Base-by-base conservation (phyloP, 768 basidiomycete genomes). In the Boletus edulis region DNA sequence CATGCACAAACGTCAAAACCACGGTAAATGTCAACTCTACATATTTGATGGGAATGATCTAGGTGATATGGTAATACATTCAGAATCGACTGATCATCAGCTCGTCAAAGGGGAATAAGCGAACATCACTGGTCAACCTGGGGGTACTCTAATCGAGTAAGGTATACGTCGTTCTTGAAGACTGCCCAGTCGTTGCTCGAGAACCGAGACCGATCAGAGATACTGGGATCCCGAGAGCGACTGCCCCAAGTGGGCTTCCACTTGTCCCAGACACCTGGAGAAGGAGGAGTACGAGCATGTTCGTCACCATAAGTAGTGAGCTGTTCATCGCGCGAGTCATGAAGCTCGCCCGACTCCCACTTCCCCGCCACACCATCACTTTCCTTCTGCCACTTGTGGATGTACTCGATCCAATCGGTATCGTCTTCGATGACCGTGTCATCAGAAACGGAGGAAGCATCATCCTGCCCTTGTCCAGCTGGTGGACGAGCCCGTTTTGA, bases 151-250 rank as follows among this genome's bases (percentile, higher is more conserved):
- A 22, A 32, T 32, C 32, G 9, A 32, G 40, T 38, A 9, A 50
- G 40, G 31, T 50, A 32, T 22, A 50, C 49, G 14, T 41, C 31
- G 6, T 32, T 40, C 49, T 41, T 41, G 29, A 40, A 41, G 18
- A 50, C 31, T 6, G 49, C 49, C 49, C 49, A 50, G 13, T 49
- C 49, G 27, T 31, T 49, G 18, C 49, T 49, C n/a, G 27, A 49
- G 20, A 49, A 40, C 12, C 3, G 24, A 5, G 49, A 20, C 14
- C 31, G 40, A 41, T 50, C 49, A 9, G 31, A 34, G 9, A 3
- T 4, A 7, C 14, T 22, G 14, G 17, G 10, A 12, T 50, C 4
- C 20, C 22, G 17, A 13, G 17, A 18, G 17, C 7, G 35, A n/a
- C 8, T 8, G 12, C 13, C 37, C 48, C 27, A 39, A 27, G 24